These are phyloP conservation scores for Daphne laureola DNA, from an alignment of 441 rosid species.

Conservation along the genomic window DNA sequence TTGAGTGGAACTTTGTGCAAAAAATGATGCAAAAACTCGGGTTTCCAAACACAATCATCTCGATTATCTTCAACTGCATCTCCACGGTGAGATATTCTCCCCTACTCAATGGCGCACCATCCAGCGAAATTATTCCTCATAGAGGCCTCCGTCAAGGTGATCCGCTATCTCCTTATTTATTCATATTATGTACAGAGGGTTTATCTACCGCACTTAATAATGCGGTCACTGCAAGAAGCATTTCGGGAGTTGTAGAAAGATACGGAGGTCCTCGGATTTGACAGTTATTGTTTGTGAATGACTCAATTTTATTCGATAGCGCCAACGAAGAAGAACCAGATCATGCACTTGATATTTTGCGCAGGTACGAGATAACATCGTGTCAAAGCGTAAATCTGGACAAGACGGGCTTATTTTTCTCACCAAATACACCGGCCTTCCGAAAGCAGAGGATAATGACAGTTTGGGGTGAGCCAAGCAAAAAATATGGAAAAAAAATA, in stretches of 20 bases:
- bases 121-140: background rate
- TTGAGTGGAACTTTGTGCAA: background rate
- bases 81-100: background rate
- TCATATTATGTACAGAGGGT: background rate
- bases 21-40: too few species aligned
- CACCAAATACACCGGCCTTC: background rate
- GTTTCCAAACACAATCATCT: too few species aligned
- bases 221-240: background rate
- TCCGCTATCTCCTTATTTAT: background rate
- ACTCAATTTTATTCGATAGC: background rate
- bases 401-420: background rate
- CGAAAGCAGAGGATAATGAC: background rate
- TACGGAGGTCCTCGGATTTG: background rate
- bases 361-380: background rate
- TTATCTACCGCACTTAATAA: background rate
- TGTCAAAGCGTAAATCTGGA: background rate
- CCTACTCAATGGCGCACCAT: background rate
- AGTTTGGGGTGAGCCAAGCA: background rate
- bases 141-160: too few species aligned
- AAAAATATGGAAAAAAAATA: background rate
- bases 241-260: background rate
- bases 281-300: background rate
- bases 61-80: background rate
- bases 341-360: too few species aligned
- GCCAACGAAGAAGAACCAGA: too few species aligned